Base-by-base conservation (phyloP, 768 basidiomycete species). In the Botryobasidium botryosum region DNA sequence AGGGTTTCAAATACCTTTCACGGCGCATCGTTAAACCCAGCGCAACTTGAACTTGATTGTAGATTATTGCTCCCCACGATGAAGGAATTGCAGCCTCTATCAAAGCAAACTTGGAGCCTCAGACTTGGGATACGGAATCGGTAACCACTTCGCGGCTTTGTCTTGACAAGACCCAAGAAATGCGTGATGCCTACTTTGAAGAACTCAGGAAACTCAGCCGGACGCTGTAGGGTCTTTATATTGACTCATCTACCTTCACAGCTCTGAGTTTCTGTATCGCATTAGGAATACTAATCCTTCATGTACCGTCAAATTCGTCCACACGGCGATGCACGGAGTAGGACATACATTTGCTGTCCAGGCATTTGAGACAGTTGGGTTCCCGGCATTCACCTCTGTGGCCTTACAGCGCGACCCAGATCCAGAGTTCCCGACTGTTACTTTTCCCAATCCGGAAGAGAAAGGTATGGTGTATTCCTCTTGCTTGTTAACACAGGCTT, bases 301-400 rank as follows among this genome's bases (percentile, higher is more conserved):
- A 4, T 55, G 61, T 1, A 29, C 61, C 4, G 46, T 77, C 49
- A 71, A 66, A 52, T 84, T 90, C 52, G 79, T 85, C 17, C 85
- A 86, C 55, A 91, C 88, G 0, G 80, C 86, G 0, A 78, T 91
- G 80, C 87, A 91, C 53, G 87, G 87, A 0, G 87, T 91, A 43
- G 76, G 84, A 51, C 70, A 87, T 57, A 59, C 64, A 4, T 79
- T 79, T 52, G 66, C 74, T 32, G 60, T 58, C 6, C 57, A 64
- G 40, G 78, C 74, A 0, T 79, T 90, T 48, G 60, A 64, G 31
- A 49, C 60, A 3, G 75, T 73, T 46, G 75, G 75, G 4, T 75
- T 85, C 48, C 53, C 65, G 15, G 66, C 70, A 1, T 77, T 70
- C 56, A 64, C 68, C 7, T 69, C 75, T 2, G 80, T 87, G 8